Evolutionary conservation across 495 filamentous ascomycete species (phyloP).

Genomic region (Cetradonia linearis): DNA sequence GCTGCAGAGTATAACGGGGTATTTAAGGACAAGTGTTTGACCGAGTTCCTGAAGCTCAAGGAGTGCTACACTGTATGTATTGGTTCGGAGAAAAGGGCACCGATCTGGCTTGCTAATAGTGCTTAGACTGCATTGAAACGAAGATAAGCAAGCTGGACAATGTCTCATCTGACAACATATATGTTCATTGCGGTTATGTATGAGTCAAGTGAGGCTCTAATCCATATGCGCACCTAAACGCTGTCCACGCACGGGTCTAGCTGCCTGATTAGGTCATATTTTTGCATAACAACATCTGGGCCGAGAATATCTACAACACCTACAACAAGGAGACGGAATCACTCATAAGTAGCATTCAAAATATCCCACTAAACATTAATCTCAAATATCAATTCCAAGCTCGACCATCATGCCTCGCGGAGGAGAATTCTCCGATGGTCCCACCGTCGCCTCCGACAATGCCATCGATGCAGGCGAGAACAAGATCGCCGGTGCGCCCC

Average conservation of each 20-base stretch:
- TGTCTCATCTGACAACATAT: neutral
- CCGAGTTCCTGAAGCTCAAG: constrained; percentile 78
- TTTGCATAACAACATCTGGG: neutral
- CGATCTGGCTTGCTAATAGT: neutral
- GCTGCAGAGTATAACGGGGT: constrained; percentile 83
- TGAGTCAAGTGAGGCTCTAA: neutral
- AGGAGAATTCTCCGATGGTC: constrained; percentile 40
- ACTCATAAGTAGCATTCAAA: too few species aligned
- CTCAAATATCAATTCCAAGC: neutral
- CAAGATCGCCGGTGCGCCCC: constrained; percentile 27
- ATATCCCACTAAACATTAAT: neutral
- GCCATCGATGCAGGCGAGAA: constrained; percentile 37
- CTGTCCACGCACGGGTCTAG: neutral
- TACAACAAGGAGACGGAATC: neutral
- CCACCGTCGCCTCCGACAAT: constrained; percentile 40
- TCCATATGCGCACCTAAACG: neutral
- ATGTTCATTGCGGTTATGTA: neutral
- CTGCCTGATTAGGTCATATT: constrained; percentile 1
- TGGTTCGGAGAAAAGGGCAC: neutral
- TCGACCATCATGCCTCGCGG: constrained; percentile 40
- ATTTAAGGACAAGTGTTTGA: constrained; percentile 80
- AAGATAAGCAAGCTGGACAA: constrained; percentile 5
- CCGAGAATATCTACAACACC: too few species aligned
- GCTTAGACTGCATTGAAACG: constrained; percentile 21
- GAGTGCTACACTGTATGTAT: constrained; percentile 71